These are phyloP conservation scores for Polygonum maritimum DNA, from an alignment of 148 eudicot species.

Conservation along the genomic window DNA sequence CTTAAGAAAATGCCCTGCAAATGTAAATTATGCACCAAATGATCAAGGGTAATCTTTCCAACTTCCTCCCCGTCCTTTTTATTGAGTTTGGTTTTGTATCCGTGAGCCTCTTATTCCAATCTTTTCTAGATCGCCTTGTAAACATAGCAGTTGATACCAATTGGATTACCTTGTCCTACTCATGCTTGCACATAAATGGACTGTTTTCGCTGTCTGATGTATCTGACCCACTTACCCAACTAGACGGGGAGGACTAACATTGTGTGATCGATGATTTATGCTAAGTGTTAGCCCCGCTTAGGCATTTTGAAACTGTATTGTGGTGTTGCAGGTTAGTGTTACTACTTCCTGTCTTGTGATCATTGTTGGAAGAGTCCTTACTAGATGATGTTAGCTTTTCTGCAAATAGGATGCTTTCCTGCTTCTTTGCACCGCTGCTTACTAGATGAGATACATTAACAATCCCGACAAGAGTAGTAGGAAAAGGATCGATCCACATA, in stretches of 20 bases:
- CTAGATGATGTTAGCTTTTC: no score
- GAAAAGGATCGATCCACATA: no score
- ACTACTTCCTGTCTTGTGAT: no score
- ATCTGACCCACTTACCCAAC: background rate
- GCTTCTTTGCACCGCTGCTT: no score
- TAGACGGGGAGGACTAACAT: no score
- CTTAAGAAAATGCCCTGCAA: slow-evolving; percentile 11
- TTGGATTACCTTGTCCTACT: background rate
- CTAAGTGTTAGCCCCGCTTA: background rate
- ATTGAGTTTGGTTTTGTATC: no score
- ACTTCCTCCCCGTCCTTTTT: background rate
- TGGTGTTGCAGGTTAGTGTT: background rate
- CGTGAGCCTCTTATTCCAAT: background rate
- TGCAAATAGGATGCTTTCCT: no score
- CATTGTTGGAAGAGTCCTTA: no score
- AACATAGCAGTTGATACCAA: background rate
- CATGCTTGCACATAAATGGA: background rate
- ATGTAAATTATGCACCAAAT: slow-evolving; percentile 1
- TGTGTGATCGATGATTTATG: no score
- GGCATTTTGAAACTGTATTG: background rate
- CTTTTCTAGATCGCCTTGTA: background rate
- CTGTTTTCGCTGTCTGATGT: background rate
- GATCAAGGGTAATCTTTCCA: background rate
- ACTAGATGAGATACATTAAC: no score
- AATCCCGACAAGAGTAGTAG: no score